Conservation (phyloP, 139 green algal species). For the Eudorina sp. region DNA sequence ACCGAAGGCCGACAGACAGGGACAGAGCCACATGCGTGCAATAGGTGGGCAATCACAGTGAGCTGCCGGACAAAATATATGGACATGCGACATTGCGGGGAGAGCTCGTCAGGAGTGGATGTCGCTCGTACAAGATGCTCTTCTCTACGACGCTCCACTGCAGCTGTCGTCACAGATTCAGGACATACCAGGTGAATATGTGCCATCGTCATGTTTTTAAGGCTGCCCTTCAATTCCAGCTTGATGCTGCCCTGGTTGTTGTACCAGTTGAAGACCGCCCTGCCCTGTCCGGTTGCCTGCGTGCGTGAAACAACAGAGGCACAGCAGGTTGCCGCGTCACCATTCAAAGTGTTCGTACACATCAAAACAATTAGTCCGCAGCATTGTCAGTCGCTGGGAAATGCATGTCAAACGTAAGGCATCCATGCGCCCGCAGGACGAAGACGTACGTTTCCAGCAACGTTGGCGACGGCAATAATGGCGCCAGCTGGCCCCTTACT, state of each 20-base stretch:
- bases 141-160: background rate
- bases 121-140: background rate
- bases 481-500: too few relatives aligned
- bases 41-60: background rate
- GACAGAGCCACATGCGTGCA: too few relatives aligned
- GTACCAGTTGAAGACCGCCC: background rate
- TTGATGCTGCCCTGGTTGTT: background rate
- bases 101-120: background rate
- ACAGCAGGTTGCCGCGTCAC: background rate
- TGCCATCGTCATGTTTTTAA: constrained; percentile 2
- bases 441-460: too few relatives aligned
- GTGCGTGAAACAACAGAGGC: background rate
- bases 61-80: background rate
- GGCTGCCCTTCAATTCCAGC: background rate
- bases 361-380: too few relatives aligned
- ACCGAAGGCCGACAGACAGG: background rate
- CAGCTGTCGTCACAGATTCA: background rate
- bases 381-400: too few relatives aligned
- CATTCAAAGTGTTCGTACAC: too few relatives aligned
- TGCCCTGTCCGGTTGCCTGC: background rate
- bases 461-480: too few relatives aligned
- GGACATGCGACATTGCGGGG: background rate
- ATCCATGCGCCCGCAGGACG: too few relatives aligned
- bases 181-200: background rate
- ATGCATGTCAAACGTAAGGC: too few relatives aligned